Evolutionary conservation across 805 yeast genomes (phyloP).

Genomic region (Candida awuae): DNA sequence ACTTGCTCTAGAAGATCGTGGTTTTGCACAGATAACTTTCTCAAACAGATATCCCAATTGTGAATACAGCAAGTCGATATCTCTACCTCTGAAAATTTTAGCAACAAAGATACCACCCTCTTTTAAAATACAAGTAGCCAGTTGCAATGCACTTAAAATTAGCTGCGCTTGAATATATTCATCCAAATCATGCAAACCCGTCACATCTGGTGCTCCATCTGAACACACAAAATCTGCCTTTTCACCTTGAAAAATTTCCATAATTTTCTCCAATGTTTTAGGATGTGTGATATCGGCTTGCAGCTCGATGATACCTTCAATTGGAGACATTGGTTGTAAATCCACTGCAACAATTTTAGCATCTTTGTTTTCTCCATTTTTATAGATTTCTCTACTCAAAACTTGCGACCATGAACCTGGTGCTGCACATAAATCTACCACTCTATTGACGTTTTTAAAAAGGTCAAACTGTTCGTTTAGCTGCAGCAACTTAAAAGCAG

Average conservation of each 20-base stretch:
- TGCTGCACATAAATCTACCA: conserved; percentile 96
- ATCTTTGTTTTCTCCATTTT: conserved; percentile 23
- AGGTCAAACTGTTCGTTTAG: conserved; percentile 84
- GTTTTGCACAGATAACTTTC: conserved; percentile 89
- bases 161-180: conserved; percentile 96
- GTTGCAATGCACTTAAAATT: conserved; percentile 81
- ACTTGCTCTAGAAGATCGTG: conserved; percentile 90
- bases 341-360: conserved; percentile 86
- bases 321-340: conserved; percentile 95
- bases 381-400: conserved; percentile 57
- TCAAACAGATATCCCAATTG: conserved; percentile 83
- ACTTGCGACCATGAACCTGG: conserved; percentile 99
- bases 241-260: conserved; percentile 80
- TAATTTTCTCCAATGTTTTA: conserved; percentile 65
- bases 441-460: conserved; percentile 65
- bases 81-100: conserved; percentile 92
- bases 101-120: conserved; percentile 94
- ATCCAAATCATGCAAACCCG: conserved; percentile 93
- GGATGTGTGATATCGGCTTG: conserved; percentile 99
- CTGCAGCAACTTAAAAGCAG: conserved; percentile 90
- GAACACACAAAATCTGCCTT: conserved; percentile 93
- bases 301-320: conserved; percentile 78
- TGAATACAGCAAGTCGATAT: conserved; percentile 87
- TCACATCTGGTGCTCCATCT: conserved; percentile 98
- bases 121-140: conserved; percentile 81